These are phyloP conservation scores for Ustilago lituana DNA, from an alignment of 1,284 basidiomycete species.

Conservation along the genomic window DNA sequence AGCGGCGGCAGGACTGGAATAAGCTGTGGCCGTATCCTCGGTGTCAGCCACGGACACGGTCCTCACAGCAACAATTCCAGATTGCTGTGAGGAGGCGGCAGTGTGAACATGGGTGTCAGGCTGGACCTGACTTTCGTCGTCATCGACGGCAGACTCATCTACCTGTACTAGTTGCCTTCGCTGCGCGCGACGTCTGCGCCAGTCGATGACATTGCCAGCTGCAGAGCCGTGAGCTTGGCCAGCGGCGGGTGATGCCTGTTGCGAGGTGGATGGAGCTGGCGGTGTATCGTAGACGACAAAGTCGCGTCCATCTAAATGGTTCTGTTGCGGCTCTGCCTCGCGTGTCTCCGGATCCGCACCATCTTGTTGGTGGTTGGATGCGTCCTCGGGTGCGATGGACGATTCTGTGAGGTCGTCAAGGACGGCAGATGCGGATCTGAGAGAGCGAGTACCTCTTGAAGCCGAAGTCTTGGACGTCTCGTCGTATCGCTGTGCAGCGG, in stretches of 20 bases:
- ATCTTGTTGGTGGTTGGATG: constrained; percentile 1
- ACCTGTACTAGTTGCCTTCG: constrained; percentile 31
- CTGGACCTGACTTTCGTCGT: constrained; percentile 21
- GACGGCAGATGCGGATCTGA: constrained; percentile 32
- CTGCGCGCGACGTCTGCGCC: constrained; percentile 31
- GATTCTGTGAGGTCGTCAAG: constrained; percentile 47
- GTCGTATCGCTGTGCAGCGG: constrained; percentile 19
- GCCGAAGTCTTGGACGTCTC: constrained; percentile 34
- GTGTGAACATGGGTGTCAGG: constrained; percentile 2
- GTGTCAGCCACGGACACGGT: constrained; percentile 15
- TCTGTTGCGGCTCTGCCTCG: neutral
- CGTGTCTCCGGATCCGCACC: neutral
- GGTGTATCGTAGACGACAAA: constrained; percentile 35
- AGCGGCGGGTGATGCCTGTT: constrained; percentile 3
- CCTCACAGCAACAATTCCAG: constrained; percentile 11
- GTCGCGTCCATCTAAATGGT: constrained; percentile 17
- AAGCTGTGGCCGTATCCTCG: constrained; percentile 40
- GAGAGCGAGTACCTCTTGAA: constrained; percentile 25
- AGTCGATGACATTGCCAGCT: constrained; percentile 13
- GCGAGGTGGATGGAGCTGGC: constrained; percentile 9
- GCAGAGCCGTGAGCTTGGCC: neutral
- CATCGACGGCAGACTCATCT: constrained; percentile 36
- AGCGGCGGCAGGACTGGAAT: constrained; percentile 47
- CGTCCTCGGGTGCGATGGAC: constrained; percentile 40
- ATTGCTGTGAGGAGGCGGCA: constrained; percentile 3